Conservation (phyloP, 495 filamentous ascomycete species). For the Umbilicaria muhlenbergii region DNA sequence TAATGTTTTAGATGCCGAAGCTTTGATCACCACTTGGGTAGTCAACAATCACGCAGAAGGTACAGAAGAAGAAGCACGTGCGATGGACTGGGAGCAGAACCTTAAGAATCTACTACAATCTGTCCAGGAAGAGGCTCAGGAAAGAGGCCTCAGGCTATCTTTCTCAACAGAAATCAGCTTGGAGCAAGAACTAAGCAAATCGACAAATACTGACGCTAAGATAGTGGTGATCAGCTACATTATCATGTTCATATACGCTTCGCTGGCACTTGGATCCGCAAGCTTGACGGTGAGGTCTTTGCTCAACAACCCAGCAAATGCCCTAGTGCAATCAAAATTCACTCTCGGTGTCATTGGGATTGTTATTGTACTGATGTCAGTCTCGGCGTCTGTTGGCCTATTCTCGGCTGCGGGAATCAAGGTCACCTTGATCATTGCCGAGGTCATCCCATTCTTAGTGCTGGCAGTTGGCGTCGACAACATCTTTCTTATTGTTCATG, state of each 20-base stretch:
- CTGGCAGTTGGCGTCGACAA: slow-evolving; percentile 95
- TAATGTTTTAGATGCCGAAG: slow-evolving; percentile 56
- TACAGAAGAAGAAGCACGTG: slow-evolving; percentile 45
- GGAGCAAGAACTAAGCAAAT: slow-evolving; percentile 87
- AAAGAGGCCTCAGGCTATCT: slow-evolving; percentile 67
- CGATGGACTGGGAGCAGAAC: slow-evolving; percentile 78
- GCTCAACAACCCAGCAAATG: slow-evolving; percentile 61
- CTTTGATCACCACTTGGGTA: slow-evolving; percentile 91
- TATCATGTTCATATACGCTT: slow-evolving; percentile 97
- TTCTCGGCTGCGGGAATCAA: slow-evolving; percentile 84
- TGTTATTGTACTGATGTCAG: slow-evolving; percentile 90
- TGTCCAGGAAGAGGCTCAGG: slow-evolving; percentile 64
- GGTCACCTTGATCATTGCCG: slow-evolving; percentile 92
- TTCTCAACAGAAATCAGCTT: slow-evolving; percentile 91
- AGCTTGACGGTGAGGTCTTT: slow-evolving; percentile 61
- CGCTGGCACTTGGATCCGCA: slow-evolving; percentile 75
- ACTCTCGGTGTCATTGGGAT: slow-evolving; percentile 85
- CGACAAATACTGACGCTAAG: slow-evolving; percentile 92
- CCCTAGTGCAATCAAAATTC: slow-evolving; percentile 89
- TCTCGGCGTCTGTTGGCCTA: slow-evolving; percentile 81
- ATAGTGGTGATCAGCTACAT: slow-evolving; percentile 96
- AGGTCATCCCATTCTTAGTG: slow-evolving; percentile 96
- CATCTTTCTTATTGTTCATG: slow-evolving; percentile 96
- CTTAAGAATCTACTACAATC: slow-evolving; percentile 53
- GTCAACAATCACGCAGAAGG: slow-evolving; percentile 73